These are phyloP conservation scores for Zygosaccharomyces sapae DNA, from an alignment of 1,139 yeast species.

Conservation along the genomic window DNA sequence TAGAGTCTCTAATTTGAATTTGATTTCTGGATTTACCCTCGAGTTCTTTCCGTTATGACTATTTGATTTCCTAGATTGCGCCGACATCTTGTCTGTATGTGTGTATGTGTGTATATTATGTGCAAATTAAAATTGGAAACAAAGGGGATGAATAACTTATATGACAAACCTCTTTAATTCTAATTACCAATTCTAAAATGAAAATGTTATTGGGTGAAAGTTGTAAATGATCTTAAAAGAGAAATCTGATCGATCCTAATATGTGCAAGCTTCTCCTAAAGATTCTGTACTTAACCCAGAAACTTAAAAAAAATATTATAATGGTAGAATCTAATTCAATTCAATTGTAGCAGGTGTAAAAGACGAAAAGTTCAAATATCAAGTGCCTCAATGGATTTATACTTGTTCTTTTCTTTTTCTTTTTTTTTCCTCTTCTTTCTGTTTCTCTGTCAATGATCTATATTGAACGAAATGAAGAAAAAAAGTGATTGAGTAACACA, in stretches of 20 bases:
- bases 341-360: background rate
- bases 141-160: conserved; percentile 1
- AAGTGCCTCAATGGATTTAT: background rate
- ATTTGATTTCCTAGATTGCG: conserved; percentile 29
- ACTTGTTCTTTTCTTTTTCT: background rate
- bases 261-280: background rate
- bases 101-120: conserved; percentile 5
- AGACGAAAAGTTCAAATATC: background rate
- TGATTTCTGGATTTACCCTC: conserved; percentile 41
- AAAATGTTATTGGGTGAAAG: too few relatives aligned
- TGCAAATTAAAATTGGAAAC: background rate
- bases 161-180: too few relatives aligned
- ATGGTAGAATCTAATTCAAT: background rate
- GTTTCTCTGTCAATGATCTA: background rate
- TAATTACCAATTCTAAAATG: too few relatives aligned
- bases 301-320: too few relatives aligned
- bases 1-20: conserved; percentile 54
- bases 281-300: background rate
- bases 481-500: conserved; percentile 2
- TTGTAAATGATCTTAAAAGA: too few relatives aligned
- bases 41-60: conserved; percentile 12
- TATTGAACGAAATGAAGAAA: background rate
- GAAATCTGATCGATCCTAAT: too few relatives aligned
- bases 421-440: background rate
- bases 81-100: conserved; percentile 18